Conservation (phyloP, 768 basidiomycete genomes). For the Suillus clintonianus region DNA sequence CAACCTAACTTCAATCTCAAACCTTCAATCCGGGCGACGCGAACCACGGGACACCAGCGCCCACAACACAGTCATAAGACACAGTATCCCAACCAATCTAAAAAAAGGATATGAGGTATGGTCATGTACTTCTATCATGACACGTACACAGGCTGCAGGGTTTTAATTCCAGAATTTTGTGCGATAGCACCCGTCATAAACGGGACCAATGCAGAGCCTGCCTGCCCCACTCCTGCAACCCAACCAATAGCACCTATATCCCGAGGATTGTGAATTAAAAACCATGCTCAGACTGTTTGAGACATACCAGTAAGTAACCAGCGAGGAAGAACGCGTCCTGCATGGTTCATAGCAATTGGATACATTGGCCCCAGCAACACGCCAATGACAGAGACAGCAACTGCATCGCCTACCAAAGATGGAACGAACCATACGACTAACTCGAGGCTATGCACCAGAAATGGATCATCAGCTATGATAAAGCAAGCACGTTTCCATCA, state of each 20-base stretch:
- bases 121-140: background rate
- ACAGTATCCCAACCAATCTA: slow-evolving; percentile 33
- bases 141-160: slow-evolving; percentile 38
- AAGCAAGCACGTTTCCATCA: background rate
- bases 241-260: slow-evolving; percentile 58
- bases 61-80: slow-evolving; percentile 36
- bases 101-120: background rate
- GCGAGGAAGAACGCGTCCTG: slow-evolving; percentile 65
- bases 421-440: slow-evolving; percentile 60
- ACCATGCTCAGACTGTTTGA: background rate
- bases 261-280: background rate
- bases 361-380: slow-evolving; percentile 54
- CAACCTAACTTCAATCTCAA: background rate
- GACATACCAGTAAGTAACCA: slow-evolving; percentile 58
- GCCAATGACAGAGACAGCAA: slow-evolving; percentile 59
- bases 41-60: slow-evolving; percentile 26
- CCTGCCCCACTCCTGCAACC: slow-evolving; percentile 70
- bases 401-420: slow-evolving; percentile 51
- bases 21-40: slow-evolving; percentile 4
- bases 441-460: slow-evolving; percentile 41
- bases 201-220: slow-evolving; percentile 71
- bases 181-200: slow-evolving; percentile 75
- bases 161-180: slow-evolving; percentile 52
- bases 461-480: slow-evolving; percentile 25
- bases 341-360: slow-evolving; percentile 67